phyloP scores from a whole-genome alignment of 1,139 yeast genomes.

The Scheffersomyces quercinus region DNA sequence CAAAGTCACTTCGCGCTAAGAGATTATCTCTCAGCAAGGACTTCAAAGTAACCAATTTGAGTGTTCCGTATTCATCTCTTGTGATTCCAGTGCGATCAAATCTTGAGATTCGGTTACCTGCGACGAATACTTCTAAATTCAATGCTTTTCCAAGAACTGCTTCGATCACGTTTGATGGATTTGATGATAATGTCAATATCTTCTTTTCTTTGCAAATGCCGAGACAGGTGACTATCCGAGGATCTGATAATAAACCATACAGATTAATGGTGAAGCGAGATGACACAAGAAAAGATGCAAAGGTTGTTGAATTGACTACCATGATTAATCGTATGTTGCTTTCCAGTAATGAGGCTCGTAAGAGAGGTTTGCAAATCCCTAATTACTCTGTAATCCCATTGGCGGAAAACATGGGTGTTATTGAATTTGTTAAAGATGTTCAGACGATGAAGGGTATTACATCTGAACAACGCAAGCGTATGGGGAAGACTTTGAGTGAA shows the following conservation, averaged over 20 bases:
- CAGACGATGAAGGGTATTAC: slow-evolving; percentile 76
- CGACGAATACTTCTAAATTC: slow-evolving; percentile 44
- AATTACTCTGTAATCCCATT: slow-evolving; percentile 90
- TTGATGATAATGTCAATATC: slow-evolving; percentile 66
- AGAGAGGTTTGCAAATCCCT: slow-evolving; percentile 67
- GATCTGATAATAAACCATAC: slow-evolving; percentile 74
- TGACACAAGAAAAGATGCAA: slow-evolving; percentile 93
- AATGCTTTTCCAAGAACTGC: slow-evolving; percentile 57
- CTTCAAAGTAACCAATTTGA: slow-evolving; percentile 45
- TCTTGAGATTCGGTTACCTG: slow-evolving; percentile 67
- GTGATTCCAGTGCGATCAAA: slow-evolving; percentile 82
- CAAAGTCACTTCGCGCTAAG: slow-evolving; percentile 35
- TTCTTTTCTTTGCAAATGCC: slow-evolving; percentile 88
- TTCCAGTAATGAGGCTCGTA: slow-evolving; percentile 69
- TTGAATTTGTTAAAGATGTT: slow-evolving; percentile 91
- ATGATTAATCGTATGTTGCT: slow-evolving; percentile 76
- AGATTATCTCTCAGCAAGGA: slow-evolving; percentile 41
- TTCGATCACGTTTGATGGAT: slow-evolving; percentile 53
- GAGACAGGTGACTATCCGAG: slow-evolving; percentile 70
- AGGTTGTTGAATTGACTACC: slow-evolving; percentile 88
- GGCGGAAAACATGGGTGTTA: slow-evolving; percentile 83
- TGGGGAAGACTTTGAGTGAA: slow-evolving; percentile 34
- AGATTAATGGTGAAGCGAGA: slow-evolving; percentile 84
- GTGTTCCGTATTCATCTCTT: slow-evolving; percentile 58
- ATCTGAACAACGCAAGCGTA: slow-evolving; percentile 40